Conservation (phyloP, 352 stramenopile genomes). For the Globisporangium polare region DNA sequence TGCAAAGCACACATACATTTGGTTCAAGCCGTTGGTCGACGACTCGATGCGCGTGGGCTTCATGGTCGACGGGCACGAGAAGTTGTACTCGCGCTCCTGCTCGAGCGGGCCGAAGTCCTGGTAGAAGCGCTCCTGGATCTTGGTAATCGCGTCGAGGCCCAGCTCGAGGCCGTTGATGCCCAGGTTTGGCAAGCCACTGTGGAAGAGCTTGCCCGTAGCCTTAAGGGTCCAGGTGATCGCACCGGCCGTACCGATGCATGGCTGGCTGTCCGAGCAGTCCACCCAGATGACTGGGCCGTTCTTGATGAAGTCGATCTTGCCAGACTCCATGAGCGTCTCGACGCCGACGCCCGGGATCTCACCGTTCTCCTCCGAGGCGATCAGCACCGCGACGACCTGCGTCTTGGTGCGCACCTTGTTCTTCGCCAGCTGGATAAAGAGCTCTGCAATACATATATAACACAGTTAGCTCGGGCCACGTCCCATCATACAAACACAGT, state of each 20-base stretch:
- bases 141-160: slow-evolving; percentile 75
- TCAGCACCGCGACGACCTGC: slow-evolving; percentile 86
- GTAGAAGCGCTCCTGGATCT: slow-evolving; percentile 90
- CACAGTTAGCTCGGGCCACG: too few relatives aligned
- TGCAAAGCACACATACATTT: slow-evolving; percentile 64
- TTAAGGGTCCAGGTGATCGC: slow-evolving; percentile 89
- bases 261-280: slow-evolving; percentile 90
- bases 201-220: slow-evolving; percentile 89
- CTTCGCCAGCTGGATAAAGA: slow-evolving; percentile 76
- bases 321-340: slow-evolving; percentile 84
- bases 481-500: too few relatives aligned
- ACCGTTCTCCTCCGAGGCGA: slow-evolving; percentile 87
- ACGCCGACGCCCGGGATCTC: slow-evolving; percentile 85
- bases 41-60: slow-evolving; percentile 85
- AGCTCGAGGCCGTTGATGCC: slow-evolving; percentile 91
- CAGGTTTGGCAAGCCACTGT: slow-evolving; percentile 86
- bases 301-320: slow-evolving; percentile 91
- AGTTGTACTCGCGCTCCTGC: slow-evolving; percentile 90
- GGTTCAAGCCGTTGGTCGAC: slow-evolving; percentile 75
- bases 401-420: slow-evolving; percentile 66
- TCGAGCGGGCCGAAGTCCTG: slow-evolving; percentile 78
- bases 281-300: slow-evolving; percentile 92
- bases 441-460: slow-evolving; percentile 24
- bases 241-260: slow-evolving; percentile 89
- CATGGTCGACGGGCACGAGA: slow-evolving; percentile 84